Conservation (phyloP, 257 asterid genomes). For the Solanum chaucha region DNA sequence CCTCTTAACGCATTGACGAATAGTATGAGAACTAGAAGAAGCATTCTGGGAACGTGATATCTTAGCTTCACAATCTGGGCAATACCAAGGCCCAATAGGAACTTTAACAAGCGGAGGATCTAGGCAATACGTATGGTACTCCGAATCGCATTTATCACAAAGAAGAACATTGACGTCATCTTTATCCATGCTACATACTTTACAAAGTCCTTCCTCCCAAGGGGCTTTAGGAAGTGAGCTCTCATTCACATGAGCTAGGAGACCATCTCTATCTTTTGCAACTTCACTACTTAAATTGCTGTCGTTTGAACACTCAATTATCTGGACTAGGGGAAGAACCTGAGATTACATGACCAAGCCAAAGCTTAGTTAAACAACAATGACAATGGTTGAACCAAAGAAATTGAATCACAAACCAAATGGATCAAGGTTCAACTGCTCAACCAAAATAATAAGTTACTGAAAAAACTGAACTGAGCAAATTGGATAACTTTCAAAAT, state of each 20-base stretch:
- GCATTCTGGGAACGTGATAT: constrained; percentile 24
- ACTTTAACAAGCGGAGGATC: constrained; percentile 80
- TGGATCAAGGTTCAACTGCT: background rate
- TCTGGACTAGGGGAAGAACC: constrained; percentile 49
- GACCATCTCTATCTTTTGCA: constrained; percentile 55
- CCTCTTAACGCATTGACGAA: constrained; percentile 24
- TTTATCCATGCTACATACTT: constrained; percentile 93
- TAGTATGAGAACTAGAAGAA: constrained; percentile 17
- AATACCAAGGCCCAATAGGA: constrained; percentile 92
- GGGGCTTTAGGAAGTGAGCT: constrained; percentile 86
- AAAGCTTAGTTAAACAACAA: background rate
- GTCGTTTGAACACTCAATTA: background rate
- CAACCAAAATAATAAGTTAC: background rate
- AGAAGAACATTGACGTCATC: constrained; percentile 81
- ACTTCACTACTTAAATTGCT: constrained; percentile 30
- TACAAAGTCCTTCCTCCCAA: constrained; percentile 97
- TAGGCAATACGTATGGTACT: constrained; percentile 87
- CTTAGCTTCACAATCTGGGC: constrained; percentile 80
- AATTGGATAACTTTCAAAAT: background rate
- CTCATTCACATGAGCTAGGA: constrained; percentile 37
- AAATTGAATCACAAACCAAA: background rate
- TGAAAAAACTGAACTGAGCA: background rate
- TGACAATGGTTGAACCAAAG: background rate
- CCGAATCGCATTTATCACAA: constrained; percentile 88
- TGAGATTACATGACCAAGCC: constrained; percentile 20